Evolutionary conservation across 2,329 filamentous ascomycete species (phyloP), one percentile per base, ranked within the genome.

Genomic region (Pezicula carpinea): DNA sequence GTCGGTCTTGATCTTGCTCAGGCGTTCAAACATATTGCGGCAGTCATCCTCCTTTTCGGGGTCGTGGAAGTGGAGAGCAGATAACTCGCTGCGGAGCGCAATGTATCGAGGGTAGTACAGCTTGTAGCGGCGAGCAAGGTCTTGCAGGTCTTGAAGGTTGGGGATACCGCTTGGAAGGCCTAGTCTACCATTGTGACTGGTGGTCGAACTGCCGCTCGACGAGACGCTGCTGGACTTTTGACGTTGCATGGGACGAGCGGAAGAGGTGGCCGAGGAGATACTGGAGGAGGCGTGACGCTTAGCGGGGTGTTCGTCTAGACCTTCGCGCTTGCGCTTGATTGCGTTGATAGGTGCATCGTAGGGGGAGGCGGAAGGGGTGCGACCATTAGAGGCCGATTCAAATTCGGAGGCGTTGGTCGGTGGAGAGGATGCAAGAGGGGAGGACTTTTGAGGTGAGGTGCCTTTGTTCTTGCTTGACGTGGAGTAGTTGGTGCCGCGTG

Each of bases 331-430:
- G 22, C 59, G 57, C 36, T 59, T 59, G 36, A 40, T 47, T 2
- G 46, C 50, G 6, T 45, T 15, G 18, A 53, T 53, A 6, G 45
- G 7, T 10, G 47, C 50, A 21, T 58, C 56, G 6, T 58, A 61
- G 5, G 57, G 51, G 1, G 60, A 63, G 18, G 39, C 34, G 6
- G 44, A 50, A 19, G 58, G 59, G 26, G 55, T 61, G 19, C 53
- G 54, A 14, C 57, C 49, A 23, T 40, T 21, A 6, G 38, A 40
- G 23, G 49, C 53, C 55, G 53, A 58, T 17, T 61, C 64, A 38
- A 83, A 65, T 48, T 84, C 80, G 1, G 80, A 83, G 1, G 79
- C 81, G 52, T 83, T 84, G 6, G 80, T 83, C 0, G 80, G 80
- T 11, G 80, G 79, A 6, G 80, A 83, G 1, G 79, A 80, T n/a